Base-by-base conservation (phyloP, 352 stramenopile species). In the Elongisporangium anandrum region DNA sequence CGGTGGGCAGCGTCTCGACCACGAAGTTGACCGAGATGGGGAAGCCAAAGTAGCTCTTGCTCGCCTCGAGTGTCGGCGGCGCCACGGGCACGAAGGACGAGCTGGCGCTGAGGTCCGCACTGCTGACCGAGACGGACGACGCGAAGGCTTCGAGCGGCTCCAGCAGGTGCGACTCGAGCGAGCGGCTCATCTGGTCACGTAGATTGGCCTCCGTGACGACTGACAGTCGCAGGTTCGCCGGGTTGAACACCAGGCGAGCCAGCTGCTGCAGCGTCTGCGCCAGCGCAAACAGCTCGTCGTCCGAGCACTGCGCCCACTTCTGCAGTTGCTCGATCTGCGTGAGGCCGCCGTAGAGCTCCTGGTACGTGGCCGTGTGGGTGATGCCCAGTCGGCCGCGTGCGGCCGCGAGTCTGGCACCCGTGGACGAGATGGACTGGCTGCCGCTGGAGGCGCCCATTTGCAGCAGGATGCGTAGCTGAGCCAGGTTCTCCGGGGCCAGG, bases 1-100 rank as follows among this genome's bases (percentile, higher is more conserved):
- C 85, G 0, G 79, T 87, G 47, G 79, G 69, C 60, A 91, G 61
- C n/a, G 82, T 82, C 60, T 90, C 66, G 29, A 91, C 85, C 20
- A 92, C 84, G 45, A 93, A 94, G 61, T 94, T 91, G 22, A 94
- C 85, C 8, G 81, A 90, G 12, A 92, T 62, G 1, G 85, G 85
- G 63, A 90, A 92, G 0, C 79, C 80, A 47, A 87, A 90, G 68
- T 90, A 94, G 47, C 65, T 72, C 52, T 85, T 79, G 15, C 65
- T 53, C 21, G 72, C 65, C n/a, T 70, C 56, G 17, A 34, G 53
- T 22, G 75, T 57, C 34, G 68, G 26, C 15, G 66, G 39, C 29
- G 68, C 5, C 29, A 41, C 29, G 29, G 29, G 29, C 29, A 41
- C 29, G 29, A 41, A 41, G 29, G 5, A 15, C 29, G 29, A 41